Percentiles rank a stretch among this genome's conserved stretches.
Conservation (phyloP, 106 monocot species). For the Gastrodia elata region DNA sequence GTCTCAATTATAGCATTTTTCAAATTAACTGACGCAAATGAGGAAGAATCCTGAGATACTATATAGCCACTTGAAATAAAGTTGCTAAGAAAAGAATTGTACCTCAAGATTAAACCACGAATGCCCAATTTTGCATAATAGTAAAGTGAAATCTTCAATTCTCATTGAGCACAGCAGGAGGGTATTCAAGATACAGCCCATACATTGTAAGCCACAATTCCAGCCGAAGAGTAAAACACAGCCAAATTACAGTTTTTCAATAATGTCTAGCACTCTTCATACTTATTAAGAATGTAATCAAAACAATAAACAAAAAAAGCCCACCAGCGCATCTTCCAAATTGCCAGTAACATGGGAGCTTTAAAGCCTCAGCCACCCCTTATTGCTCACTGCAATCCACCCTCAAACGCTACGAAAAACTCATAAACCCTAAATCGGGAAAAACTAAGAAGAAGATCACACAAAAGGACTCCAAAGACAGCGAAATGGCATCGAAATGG, state of each 20-base stretch:
- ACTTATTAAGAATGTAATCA: background rate
- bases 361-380: background rate
- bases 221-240: background rate
- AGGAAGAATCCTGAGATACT: background rate
- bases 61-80: background rate
- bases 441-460: background rate
- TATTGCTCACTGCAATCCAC: background rate
- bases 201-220: no score
- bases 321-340: background rate
- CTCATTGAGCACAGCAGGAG: no score
- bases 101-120: no score
- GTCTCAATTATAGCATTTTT: no score
- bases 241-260: background rate
- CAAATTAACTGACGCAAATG: no score
- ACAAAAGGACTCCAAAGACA: background rate
- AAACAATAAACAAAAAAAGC: background rate
- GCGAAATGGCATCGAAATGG: background rate
- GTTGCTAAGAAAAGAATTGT: background rate
- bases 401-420: background rate
- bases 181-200: no score
- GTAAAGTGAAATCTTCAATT: background rate
- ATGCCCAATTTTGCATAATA: background rate
- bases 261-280: background rate
- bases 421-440: conserved; percentile 2
- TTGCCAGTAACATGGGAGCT: background rate